Evolutionary conservation across 2,329 filamentous ascomycete genomes (phyloP).

Genomic region (Microcera coccophila): DNA sequence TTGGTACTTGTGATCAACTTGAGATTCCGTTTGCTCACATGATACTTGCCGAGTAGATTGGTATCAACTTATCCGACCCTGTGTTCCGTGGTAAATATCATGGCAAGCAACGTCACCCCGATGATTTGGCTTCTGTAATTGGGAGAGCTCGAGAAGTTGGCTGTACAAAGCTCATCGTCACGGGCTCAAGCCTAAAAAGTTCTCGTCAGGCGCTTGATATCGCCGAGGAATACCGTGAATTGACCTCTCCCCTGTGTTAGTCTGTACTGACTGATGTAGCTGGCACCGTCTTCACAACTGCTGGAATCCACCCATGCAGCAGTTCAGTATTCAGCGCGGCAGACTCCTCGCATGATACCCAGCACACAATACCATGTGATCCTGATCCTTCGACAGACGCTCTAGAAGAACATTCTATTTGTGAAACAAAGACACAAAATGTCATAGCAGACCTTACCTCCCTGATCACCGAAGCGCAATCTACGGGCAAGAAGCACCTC

Average conservation of each 20-base stretch:
- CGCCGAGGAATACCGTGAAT: conserved; percentile 68
- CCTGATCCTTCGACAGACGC: conserved; percentile 46
- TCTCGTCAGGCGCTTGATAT: conserved; percentile 71
- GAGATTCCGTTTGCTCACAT: conserved; percentile 14
- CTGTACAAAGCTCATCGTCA: conserved; percentile 87
- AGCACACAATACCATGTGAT: conserved; percentile 52
- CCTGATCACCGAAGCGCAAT: conserved; percentile 59
- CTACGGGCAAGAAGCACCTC: conserved; percentile 41
- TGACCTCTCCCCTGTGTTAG: conserved; percentile 4
- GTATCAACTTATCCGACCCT: conserved; percentile 92
- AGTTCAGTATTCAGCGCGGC: conserved; percentile 69
- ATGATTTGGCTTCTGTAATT: conserved; percentile 75
- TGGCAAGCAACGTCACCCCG: conserved; percentile 68
- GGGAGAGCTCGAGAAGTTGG: conserved; percentile 72
- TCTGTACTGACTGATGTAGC: conserved; percentile 44
- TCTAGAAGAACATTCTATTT: conserved; percentile 47
- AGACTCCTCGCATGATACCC: conserved; percentile 42
- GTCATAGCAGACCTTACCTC: conserved; percentile 59
- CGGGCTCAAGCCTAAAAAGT: conserved; percentile 80
- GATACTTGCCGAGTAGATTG: conserved; percentile 54
- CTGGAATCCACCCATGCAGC: conserved; percentile 90
- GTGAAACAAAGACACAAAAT: conserved; percentile 40
- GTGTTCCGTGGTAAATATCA: conserved; percentile 85
- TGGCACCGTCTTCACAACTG: conserved; percentile 79
- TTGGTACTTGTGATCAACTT: conserved; percentile 1